Base-by-base conservation (phyloP, 345 rosid species). In the Aquilaria sinensis region DNA sequence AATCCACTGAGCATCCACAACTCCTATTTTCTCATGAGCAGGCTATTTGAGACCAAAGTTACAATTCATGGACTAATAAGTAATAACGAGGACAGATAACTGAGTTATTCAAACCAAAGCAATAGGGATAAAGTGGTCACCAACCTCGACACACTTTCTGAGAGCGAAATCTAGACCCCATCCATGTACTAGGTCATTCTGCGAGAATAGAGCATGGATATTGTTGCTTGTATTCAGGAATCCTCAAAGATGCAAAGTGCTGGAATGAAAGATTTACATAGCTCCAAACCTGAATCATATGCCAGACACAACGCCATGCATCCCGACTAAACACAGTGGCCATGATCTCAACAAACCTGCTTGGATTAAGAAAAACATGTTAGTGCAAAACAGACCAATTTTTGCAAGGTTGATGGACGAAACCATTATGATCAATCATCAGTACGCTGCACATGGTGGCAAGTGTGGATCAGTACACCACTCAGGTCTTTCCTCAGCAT, bases 401-500 rank as follows among this genome's bases (percentile, higher is more conserved):
- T 45, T 9, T 58, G 6, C 29, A 12, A 8, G 8, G 37, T 10
- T 32, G 23, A 59, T 37, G 43, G 8, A 37, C 8, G 43, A 37
- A 37, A 53, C 30, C 29, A 54, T 29, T 7, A 15, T 12, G 46
- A 33, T 43, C 12, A 15, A 61, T 47, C 12, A 58, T 37, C 43
- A 37, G 41, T 94, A 94, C 97, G 96, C 96, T 63, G 96, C 97
- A 81, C 97, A 90, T 51, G 99, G 99, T 10, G 99, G 99, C 77
- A 85, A 70, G 63, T 78, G 78, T 29, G 85, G 89, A 75, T 88
- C 84, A 33, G 64, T 64, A 72, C 97, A 94, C 95, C 96, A 85
- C 5, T 92, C 96, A 41, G 85, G 82, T 75, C 71, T 86, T 85
- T 94, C 99, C 64, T 85, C 80, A 10, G 95, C 68, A 63, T 78